These are phyloP conservation scores for Elaeis guineensis DNA, from an alignment of 176 grass and related monocot genomes.

Conservation along the genomic window DNA sequence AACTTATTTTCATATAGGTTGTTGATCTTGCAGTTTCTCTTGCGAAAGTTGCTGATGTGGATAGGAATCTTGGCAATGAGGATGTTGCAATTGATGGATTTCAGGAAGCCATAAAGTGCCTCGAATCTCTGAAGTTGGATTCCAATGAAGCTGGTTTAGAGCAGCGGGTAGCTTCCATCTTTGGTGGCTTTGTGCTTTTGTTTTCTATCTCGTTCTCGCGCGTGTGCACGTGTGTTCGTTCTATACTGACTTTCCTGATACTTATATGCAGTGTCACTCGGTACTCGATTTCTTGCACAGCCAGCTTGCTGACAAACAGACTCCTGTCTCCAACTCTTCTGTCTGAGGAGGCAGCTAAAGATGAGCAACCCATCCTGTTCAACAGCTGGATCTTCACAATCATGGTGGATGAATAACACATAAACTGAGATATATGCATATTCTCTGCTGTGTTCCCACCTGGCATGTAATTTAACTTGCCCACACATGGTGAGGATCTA, in stretches of 20 bases:
- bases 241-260: neutral
- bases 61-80: conserved; percentile 81
- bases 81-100: conserved; percentile 46
- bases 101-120: conserved; percentile 79
- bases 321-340: neutral
- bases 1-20: conserved; percentile 34
- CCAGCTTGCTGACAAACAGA: conserved; percentile 43
- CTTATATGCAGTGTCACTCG: conserved; percentile 39
- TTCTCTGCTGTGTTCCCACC: too few relatives aligned
- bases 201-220: neutral
- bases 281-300: conserved; percentile 72
- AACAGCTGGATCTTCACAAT: too few relatives aligned
- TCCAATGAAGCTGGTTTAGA: conserved; percentile 46
- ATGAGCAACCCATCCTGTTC: too few relatives aligned
- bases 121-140: conserved; percentile 80
- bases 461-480: too few relatives aligned
- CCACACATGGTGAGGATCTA: too few relatives aligned
- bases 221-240: too few relatives aligned
- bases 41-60: conserved; percentile 87
- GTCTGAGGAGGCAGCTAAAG: neutral
- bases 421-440: too few relatives aligned
- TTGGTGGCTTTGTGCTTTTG: neutral
- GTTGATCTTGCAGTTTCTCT: conserved; percentile 90
- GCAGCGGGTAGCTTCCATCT: conserved; percentile 35
- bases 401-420: too few relatives aligned